Conservation (phyloP, 805 yeast species). For the Candida morakotiae region DNA sequence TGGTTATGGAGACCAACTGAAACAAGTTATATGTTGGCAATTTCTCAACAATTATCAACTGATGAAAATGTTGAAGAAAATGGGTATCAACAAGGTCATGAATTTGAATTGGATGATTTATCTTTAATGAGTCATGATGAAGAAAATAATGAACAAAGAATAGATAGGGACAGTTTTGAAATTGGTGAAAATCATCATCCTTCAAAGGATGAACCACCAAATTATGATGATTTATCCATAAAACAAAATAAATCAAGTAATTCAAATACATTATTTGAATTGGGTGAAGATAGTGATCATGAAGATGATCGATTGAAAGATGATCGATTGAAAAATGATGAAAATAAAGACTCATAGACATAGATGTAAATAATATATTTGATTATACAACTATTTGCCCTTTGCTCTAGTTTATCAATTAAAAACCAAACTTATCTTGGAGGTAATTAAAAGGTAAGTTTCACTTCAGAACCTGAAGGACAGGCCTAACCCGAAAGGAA, state of each 20-base stretch:
- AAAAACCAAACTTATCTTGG: too few species aligned
- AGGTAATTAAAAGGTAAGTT: too few species aligned
- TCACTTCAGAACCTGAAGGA: too few species aligned
- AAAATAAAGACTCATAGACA: constrained; percentile 1
- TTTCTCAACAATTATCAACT: constrained; percentile 86
- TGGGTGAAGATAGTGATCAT: constrained; percentile 35
- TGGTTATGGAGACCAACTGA: constrained; percentile 98
- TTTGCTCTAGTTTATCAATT: too few species aligned
- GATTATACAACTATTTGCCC: too few species aligned
- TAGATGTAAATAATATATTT: background rate
- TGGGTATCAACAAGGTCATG: constrained; percentile 38
- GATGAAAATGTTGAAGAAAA: constrained; percentile 46
- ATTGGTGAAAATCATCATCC: constrained; percentile 18
- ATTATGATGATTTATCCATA: constrained; percentile 20
- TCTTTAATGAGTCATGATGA: constrained; percentile 48
- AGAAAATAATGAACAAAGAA: constrained; percentile 17
- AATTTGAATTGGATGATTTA: constrained; percentile 57
- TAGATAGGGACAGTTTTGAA: constrained; percentile 35
- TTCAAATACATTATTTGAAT: constrained; percentile 36
- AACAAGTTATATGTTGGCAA: constrained; percentile 90
- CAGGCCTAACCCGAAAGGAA: too few species aligned
- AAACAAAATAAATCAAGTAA: constrained; percentile 1
- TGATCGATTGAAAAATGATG: constrained; percentile 15
- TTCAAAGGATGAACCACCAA: constrained; percentile 25
- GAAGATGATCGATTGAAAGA: constrained; percentile 17